A percentile compares a stretch with the other conserved stretches of the same genome.
These are phyloP conservation scores for Hirschfeldia incana DNA, from an alignment of 345 rosid genomes.

Conservation along the genomic window DNA sequence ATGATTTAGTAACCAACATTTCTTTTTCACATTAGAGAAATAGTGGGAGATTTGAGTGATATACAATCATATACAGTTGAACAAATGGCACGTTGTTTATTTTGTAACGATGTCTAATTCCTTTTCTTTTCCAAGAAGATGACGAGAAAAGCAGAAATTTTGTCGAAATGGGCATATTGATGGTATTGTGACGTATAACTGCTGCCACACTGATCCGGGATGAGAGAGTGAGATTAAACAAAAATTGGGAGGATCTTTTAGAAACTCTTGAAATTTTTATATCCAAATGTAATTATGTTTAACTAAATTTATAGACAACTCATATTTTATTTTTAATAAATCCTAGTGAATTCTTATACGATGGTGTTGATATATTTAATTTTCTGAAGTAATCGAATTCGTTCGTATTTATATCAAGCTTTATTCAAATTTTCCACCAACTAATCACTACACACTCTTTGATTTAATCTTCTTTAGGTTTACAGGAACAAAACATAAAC, in stretches of 20 bases:
- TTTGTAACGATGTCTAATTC: not conserved
- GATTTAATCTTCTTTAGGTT: not conserved
- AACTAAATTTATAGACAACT: no score
- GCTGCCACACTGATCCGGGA: not conserved
- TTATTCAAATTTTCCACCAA: not conserved
- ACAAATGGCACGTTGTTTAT: not conserved
- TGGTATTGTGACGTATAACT: slow-evolving; percentile 5
- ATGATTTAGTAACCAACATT: not conserved
- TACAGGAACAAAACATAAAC: not conserved
- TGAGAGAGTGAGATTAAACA: not conserved
- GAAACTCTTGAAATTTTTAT: not conserved
- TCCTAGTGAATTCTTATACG: no score
- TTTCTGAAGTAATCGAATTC: not conserved
- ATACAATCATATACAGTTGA: not conserved
- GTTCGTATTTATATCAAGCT: not conserved
- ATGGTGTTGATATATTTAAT: no score
- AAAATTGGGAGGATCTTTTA: not conserved
- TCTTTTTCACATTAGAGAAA: not conserved
- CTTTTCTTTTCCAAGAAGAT: slow-evolving; percentile 12
- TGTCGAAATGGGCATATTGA: not conserved
- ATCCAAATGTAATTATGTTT: no score
- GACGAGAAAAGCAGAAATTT: not conserved
- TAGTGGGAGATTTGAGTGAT: not conserved
- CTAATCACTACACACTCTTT: not conserved
- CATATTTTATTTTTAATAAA: no score